A percentile compares a stretch with the other conserved stretches of the same genome.
Evolutionary conservation across 1,284 basidiomycete species (phyloP).

Genomic region (Cryptococcus hybrid): DNA sequence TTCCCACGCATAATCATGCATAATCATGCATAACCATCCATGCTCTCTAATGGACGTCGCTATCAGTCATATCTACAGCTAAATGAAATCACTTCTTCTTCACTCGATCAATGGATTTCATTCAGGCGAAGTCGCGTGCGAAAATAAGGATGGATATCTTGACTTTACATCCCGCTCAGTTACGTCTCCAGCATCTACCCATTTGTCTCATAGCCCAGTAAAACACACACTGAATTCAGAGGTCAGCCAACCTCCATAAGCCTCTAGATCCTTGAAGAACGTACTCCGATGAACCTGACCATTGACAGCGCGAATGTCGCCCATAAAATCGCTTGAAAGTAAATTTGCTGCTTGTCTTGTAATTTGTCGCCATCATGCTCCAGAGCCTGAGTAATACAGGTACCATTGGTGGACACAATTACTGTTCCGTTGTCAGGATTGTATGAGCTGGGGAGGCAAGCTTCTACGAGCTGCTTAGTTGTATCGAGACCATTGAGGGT

Average conservation of each 20-base stretch:
- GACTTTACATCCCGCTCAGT: conserved; percentile 5
- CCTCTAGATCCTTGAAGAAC: conserved; percentile 40
- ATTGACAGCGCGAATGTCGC: conserved; percentile 79
- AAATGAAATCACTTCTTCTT: no score
- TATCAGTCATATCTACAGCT: no score
- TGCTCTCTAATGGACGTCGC: no score
- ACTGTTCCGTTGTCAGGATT: conserved; percentile 19
- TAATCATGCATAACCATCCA: no score
- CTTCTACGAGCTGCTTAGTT: conserved; percentile 36
- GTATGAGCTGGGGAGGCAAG: conserved; percentile 25
- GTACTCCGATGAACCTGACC: conserved; percentile 78
- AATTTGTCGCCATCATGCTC: conserved; percentile 39
- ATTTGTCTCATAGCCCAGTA: conserved; percentile 38
- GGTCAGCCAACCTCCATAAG: neutral
- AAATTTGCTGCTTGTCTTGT: conserved; percentile 56
- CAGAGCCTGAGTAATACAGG: conserved; percentile 33
- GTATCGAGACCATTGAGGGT: conserved; percentile 73
- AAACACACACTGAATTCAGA: conserved; percentile 27
- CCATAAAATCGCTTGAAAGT: conserved; percentile 83
- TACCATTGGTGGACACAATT: conserved; percentile 27
- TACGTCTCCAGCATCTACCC: conserved; percentile 31
- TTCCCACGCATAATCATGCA: no score
- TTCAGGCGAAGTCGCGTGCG: no score
- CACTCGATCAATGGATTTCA: no score
- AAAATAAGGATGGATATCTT: no score